Conservation (phyloP, 2,329 filamentous ascomycete genomes). For the Hypomyces rosellus region DNA sequence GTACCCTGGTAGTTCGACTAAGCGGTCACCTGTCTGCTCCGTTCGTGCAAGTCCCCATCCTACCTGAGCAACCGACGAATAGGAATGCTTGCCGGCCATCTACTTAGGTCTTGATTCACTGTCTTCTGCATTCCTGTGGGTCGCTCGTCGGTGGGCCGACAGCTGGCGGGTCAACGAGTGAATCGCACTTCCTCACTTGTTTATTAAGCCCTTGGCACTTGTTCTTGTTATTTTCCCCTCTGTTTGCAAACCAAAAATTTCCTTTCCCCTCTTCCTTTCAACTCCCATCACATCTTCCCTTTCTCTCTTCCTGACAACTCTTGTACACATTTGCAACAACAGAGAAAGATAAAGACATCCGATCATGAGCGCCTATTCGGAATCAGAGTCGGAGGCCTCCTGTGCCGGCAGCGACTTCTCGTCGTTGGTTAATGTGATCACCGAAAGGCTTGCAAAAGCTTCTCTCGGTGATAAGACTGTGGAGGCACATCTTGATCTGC, state of each 20-base stretch:
- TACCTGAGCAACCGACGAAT: background rate
- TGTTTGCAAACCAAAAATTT: too few relatives aligned
- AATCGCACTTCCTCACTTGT: too few relatives aligned
- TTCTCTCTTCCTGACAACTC: too few relatives aligned
- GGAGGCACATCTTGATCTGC: conserved; percentile 6
- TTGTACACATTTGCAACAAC: too few relatives aligned
- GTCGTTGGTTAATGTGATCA: background rate
- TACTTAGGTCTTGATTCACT: background rate
- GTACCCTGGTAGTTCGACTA: too few relatives aligned
- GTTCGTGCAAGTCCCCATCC: background rate
- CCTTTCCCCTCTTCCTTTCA: too few relatives aligned
- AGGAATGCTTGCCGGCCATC: background rate
- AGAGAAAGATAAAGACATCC: too few relatives aligned
- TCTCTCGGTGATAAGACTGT: background rate
- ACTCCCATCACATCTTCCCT: too few relatives aligned
- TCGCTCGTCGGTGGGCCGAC: background rate
- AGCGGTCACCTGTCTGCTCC: background rate
- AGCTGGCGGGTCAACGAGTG: too few relatives aligned
- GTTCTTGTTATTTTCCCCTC: too few relatives aligned
- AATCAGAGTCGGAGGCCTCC: background rate
- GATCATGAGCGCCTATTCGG: background rate
- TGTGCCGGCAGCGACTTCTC: background rate
- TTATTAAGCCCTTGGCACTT: too few relatives aligned
- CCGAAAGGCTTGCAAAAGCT: background rate
- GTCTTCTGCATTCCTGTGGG: background rate